Conservation (phyloP, 2,329 filamentous ascomycete species). For the Colletotrichum shisoi region DNA sequence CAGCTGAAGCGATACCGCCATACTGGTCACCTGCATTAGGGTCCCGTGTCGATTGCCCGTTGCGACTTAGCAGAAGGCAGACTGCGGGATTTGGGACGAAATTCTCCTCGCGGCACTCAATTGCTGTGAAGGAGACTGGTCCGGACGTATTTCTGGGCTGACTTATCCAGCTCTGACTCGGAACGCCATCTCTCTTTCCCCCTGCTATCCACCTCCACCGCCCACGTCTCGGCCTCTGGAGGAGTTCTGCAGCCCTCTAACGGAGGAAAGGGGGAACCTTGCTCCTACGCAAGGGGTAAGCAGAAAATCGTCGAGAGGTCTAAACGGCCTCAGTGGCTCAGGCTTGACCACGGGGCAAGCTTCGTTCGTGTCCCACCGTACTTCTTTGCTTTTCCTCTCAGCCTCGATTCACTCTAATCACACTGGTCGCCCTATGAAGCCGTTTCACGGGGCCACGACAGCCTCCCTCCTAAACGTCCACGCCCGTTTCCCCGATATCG, state of each 20-base stretch:
- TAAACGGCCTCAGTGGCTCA: constrained; percentile 10
- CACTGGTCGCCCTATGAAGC: constrained; percentile 30
- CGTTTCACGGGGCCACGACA: constrained; percentile 1
- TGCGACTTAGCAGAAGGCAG: constrained; percentile 37
- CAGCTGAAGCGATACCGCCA: constrained; percentile 32
- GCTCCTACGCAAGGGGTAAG: background rate
- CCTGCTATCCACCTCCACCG: constrained; percentile 3
- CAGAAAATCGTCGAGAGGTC: constrained; percentile 9
- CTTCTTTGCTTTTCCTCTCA: constrained; percentile 14
- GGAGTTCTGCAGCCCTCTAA: constrained; percentile 11
- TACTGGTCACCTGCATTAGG: constrained; percentile 36
- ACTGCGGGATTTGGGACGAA: constrained; percentile 21
- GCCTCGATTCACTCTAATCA: constrained; percentile 10
- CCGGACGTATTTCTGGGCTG: constrained; percentile 20
- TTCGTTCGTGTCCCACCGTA: background rate
- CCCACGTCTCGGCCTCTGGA: constrained; percentile 7
- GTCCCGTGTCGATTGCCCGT: constrained; percentile 19
- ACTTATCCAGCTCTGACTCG: constrained; percentile 32
- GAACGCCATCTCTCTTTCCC: constrained; percentile 23
- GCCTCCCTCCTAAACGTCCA: background rate
- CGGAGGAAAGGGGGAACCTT: constrained; percentile 11
- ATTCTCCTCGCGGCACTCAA: background rate
- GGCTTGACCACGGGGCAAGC: background rate
- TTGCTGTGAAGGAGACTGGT: constrained; percentile 37
- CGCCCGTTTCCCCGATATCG: background rate